A percentile compares a stretch with the other conserved stretches of the same genome.
These are phyloP conservation scores for Salvia sclarea DNA, from an alignment of 305 asterid species.

Conservation along the genomic window DNA sequence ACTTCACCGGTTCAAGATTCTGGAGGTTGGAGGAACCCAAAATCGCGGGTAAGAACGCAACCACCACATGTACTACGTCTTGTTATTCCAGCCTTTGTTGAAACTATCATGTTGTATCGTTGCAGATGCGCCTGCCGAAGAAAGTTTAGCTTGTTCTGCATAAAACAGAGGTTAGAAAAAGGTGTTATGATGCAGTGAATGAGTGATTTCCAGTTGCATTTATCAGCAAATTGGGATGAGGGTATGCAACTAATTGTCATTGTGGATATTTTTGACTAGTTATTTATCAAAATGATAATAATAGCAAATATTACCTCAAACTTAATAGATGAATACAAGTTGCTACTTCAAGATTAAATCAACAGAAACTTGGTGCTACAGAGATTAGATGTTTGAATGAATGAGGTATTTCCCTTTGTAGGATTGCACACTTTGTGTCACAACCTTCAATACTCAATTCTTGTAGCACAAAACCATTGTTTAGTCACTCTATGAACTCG, in stretches of 20 bases:
- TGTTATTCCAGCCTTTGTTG: not conserved
- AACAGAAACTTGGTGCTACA: too few relatives aligned
- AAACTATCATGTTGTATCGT: slow-evolving; percentile 14
- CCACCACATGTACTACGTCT: not conserved
- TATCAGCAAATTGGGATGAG: not conserved
- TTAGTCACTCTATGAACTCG: too few relatives aligned
- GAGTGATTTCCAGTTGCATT: not conserved
- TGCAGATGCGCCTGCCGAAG: slow-evolving; percentile 86
- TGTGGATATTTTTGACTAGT: too few relatives aligned
- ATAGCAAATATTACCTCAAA: too few relatives aligned
- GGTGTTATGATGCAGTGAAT: not conserved
- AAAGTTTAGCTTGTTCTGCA: slow-evolving; percentile 36
- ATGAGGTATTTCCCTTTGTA: too few relatives aligned
- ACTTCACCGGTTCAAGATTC: slow-evolving; percentile 56
- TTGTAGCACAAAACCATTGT: too few relatives aligned
- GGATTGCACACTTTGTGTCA: too few relatives aligned
- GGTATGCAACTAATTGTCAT: not conserved
- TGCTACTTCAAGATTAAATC: too few relatives aligned
- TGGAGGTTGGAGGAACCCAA: slow-evolving; percentile 77
- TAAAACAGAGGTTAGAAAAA: not conserved
- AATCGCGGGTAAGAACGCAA: slow-evolving; percentile 59
- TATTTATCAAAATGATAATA: too few relatives aligned
- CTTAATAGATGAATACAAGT: too few relatives aligned
- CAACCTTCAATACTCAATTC: too few relatives aligned
- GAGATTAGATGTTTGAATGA: too few relatives aligned